Conservation (phyloP, 352 stramenopile species). For the Halophytophthora polymorphica region DNA sequence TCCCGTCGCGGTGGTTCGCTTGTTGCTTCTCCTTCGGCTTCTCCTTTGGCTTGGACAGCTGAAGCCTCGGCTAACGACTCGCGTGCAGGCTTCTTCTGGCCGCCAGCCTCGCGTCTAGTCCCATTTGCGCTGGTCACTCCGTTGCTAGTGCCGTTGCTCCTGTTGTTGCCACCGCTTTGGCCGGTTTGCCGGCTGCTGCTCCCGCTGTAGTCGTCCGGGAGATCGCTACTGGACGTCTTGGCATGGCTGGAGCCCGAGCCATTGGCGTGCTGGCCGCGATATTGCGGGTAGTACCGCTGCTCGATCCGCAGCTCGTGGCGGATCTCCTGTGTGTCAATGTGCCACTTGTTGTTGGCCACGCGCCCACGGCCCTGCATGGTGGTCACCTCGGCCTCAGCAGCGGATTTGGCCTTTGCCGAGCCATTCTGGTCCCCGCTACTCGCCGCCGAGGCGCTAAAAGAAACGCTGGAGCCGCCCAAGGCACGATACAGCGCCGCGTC, state of each 20-base stretch:
- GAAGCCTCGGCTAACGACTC: slow-evolving; percentile 15
- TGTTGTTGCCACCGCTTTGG: neutral
- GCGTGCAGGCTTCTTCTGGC: slow-evolving; percentile 4
- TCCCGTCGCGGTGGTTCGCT: slow-evolving; percentile 4
- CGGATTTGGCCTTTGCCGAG: slow-evolving; percentile 1
- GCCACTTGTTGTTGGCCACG: slow-evolving; percentile 66
- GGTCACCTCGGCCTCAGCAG: slow-evolving; percentile 9
- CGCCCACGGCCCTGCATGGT: slow-evolving; percentile 26
- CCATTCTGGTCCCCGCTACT: neutral
- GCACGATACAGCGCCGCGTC: slow-evolving; percentile 30
- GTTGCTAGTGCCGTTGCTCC: no score
- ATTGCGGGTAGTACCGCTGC: slow-evolving; percentile 27
- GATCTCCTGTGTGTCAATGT: slow-evolving; percentile 64
- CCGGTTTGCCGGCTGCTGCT: slow-evolving; percentile 4
- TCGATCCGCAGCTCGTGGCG: slow-evolving; percentile 41
- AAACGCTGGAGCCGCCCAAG: slow-evolving; percentile 6
- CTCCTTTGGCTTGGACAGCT: slow-evolving; percentile 8
- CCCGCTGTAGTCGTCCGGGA: slow-evolving; percentile 35
- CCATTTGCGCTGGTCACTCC: no score
- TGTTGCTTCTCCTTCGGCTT: slow-evolving; percentile 4
- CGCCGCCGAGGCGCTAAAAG: neutral
- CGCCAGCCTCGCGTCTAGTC: neutral
- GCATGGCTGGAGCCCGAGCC: slow-evolving; percentile 2
- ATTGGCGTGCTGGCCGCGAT: slow-evolving; percentile 11
- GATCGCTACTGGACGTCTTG: slow-evolving; percentile 40